Conservation (phyloP, 75 land plant genomes). For the Gnetum montanum region DNA sequence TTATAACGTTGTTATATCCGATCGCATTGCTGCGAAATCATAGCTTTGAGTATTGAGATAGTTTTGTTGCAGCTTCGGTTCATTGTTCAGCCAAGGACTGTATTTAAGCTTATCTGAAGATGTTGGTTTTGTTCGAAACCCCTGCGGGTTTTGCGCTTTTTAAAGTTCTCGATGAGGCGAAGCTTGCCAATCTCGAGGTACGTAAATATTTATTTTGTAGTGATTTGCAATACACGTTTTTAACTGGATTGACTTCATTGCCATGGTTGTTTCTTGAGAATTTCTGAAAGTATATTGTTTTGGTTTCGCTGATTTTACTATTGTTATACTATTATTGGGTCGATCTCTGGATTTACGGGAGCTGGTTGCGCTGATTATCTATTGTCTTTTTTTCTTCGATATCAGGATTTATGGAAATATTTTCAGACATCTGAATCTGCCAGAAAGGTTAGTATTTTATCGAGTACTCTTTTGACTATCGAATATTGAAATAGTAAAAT, state of each 20-base stretch:
- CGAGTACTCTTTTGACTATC: no score
- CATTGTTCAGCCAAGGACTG: background rate
- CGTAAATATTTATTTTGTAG: constrained; percentile 4
- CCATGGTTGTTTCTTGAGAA: background rate
- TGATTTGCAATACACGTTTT: background rate
- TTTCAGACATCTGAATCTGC: constrained; percentile 71
- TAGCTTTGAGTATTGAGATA: no score
- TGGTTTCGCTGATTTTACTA: background rate
- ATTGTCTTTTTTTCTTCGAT: no score
- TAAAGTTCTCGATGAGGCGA: constrained; percentile 70
- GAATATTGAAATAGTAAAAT: no score
- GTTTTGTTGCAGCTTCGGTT: no score
- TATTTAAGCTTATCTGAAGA: constrained; percentile 3
- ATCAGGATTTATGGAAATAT: constrained; percentile 80
- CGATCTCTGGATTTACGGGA: no score
- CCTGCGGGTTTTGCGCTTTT: constrained; percentile 91
- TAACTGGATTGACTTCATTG: background rate
- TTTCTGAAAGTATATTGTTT: background rate
- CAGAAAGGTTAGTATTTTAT: constrained; percentile 42
- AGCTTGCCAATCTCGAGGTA: constrained; percentile 85
- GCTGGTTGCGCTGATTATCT: no score
- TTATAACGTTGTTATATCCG: no score
- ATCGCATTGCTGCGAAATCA: no score
- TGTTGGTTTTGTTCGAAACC: constrained; percentile 81
- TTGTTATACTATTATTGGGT: no score